phyloP scores from a whole-genome alignment of 306 rosid genomes.

The Prunus mume region DNA sequence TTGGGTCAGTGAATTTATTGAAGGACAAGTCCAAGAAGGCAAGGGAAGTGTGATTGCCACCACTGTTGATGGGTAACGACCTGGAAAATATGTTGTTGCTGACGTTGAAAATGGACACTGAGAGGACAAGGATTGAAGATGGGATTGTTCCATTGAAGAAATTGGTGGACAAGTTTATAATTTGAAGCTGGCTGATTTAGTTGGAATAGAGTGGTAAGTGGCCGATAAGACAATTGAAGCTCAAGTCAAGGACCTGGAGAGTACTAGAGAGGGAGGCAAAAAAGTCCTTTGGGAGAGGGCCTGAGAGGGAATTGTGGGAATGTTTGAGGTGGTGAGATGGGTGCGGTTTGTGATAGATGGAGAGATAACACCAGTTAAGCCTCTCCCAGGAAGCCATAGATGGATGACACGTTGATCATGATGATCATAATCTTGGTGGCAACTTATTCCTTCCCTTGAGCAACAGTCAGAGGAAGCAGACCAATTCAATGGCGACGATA shows the following conservation, averaged over 20 bases:
- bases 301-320: neutral
- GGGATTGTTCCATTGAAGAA: conserved; percentile 26
- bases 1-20: neutral
- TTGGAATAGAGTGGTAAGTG: neutral
- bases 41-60: neutral
- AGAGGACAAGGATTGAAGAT: conserved; percentile 3
- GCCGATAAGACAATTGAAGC: neutral
- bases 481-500: conserved; percentile 10
- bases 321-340: neutral
- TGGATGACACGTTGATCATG: neutral
- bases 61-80: neutral
- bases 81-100: neutral
- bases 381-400: neutral
- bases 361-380: neutral
- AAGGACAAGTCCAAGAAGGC: neutral
- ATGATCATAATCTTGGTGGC: neutral
- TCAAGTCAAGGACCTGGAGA: conserved; percentile 7
- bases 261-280: neutral
- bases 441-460: neutral
- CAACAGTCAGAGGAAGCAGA: neutral
- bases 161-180: neutral
- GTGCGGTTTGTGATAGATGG: neutral
- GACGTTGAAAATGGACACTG: neutral
- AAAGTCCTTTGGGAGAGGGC: neutral
- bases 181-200: neutral